These are phyloP conservation scores for Vachellia collinsii DNA, from an alignment of 306 rosid species.

Conservation along the genomic window DNA sequence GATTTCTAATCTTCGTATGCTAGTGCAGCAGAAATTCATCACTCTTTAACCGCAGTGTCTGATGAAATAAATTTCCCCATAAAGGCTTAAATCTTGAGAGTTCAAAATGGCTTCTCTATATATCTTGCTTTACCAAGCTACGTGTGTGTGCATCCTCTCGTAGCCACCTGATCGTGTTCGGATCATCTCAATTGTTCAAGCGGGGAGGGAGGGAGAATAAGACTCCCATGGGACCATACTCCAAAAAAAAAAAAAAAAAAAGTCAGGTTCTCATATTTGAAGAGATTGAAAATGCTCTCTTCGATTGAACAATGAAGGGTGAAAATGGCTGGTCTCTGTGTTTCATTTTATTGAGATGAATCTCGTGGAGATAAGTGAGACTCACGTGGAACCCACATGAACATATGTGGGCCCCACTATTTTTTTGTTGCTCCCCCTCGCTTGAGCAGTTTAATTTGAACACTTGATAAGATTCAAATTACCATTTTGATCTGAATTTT, in stretches of 20 bases:
- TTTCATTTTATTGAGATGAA: background rate
- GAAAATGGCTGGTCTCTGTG: background rate
- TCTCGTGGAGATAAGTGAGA: background rate
- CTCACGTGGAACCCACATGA: background rate
- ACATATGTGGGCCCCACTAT: background rate
- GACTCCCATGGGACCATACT: too few species aligned
- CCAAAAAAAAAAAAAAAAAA: too few species aligned
- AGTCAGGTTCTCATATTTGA: background rate
- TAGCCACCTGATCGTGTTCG: background rate
- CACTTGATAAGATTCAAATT: background rate
- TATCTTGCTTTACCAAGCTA: background rate
- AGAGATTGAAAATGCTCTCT: background rate
- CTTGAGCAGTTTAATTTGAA: background rate
- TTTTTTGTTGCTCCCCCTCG: background rate
- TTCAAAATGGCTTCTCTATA: background rate
- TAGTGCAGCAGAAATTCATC: constrained; percentile 47
- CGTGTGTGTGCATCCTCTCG: background rate
- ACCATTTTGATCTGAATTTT: background rate
- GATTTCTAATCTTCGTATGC: constrained; percentile 36
- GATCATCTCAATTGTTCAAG: background rate
- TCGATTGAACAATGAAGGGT: background rate
- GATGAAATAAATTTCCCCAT: constrained; percentile 42
- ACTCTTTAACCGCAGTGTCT: constrained; percentile 26
- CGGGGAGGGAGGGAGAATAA: too few species aligned
- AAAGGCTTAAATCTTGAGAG: constrained; percentile 7